Base-by-base conservation (phyloP, 1,284 basidiomycete species). In the Paramarasmius palmivorus region DNA sequence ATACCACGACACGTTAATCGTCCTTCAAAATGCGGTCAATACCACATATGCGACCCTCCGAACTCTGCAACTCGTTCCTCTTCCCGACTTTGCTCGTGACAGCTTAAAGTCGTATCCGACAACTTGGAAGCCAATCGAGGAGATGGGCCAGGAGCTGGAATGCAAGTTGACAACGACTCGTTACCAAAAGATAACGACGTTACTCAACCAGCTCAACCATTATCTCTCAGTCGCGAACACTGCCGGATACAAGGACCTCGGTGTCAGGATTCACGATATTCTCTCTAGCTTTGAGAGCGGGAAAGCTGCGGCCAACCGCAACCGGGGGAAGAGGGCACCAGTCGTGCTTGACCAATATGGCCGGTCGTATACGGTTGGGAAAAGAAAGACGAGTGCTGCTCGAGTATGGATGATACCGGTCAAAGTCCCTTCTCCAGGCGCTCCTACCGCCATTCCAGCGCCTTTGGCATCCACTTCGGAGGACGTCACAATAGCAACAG, bases 361-460 rank as follows among this genome's bases (percentile, higher is more conserved):
- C 15, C 77, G 94, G 52, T 86, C 86, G n/a, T 92, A 92, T 67
- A 90, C 90, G 0, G 67, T 89, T 38, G 94, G 95, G 23, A 82
- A 84, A 70, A 82, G 93, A 62, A 97, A 97, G 73, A 92, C 91
- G 54, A 90, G 89, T 62, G 77, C 86, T 1, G 93, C 94, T 20
- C 81, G 93, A 45, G 94, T 95, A 2, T 99, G 96, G 95, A 87
- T 98, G 73, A 90, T 98, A 51, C 88, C 89, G n/a, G 79, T 84
- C 12, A 78, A 82, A 54, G 60, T 66, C 19, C 42, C 22, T 12
- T 19, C 37, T 35, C 19, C 46, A 35, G 9, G 7, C 2, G 22
- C 19, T 17, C n/a, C 22, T 23, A 20, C 47, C 3, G 23, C 14
- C 4, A 46, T 46, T 2, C 41, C 10, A 25, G 32, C 25, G 22